phyloP scores from a whole-genome alignment of 108 stramenopile genomes.

The Discostella stelligeroides region DNA sequence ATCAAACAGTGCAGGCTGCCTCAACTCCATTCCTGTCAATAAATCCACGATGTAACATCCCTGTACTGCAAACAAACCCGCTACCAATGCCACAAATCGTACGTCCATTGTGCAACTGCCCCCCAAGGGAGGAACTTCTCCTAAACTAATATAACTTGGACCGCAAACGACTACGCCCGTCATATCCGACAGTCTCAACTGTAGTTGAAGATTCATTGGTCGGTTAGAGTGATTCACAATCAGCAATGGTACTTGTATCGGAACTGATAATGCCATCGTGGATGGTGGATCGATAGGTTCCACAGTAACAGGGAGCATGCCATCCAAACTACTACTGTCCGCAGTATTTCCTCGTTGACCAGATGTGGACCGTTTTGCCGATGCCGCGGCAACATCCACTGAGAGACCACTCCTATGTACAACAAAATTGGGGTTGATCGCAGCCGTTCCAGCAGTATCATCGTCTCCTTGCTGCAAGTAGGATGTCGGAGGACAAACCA shows the following conservation, averaged over 20 bases:
- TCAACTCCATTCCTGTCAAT: conserved; percentile 59
- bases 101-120: conserved; percentile 62
- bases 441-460: neutral
- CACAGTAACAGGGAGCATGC: conserved; percentile 74
- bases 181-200: conserved; percentile 75
- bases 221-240: conserved; percentile 77
- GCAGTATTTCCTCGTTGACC: conserved; percentile 11
- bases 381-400: conserved; percentile 76
- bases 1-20: conserved; percentile 78
- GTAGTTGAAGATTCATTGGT: conserved; percentile 72
- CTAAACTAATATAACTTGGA: conserved; percentile 65
- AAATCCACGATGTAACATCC: conserved; percentile 81
- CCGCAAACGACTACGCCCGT: conserved; percentile 77
- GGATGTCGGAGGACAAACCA: conserved; percentile 60
- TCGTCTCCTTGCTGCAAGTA: conserved; percentile 2
- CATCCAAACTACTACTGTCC: conserved; percentile 38
- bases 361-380: conserved; percentile 53
- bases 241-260: conserved; percentile 59
- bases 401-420: conserved; percentile 74
- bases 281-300: conserved; percentile 83
- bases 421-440: conserved; percentile 55
- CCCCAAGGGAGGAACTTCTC: conserved; percentile 59
- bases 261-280: conserved; percentile 50
- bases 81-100: conserved; percentile 60
- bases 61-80: conserved; percentile 63